Percentiles rank a stretch among this genome's conserved stretches.
These are phyloP conservation scores for Geotrichum aggregatum DNA, from an alignment of 1,139 yeast genomes.

Conservation along the genomic window DNA sequence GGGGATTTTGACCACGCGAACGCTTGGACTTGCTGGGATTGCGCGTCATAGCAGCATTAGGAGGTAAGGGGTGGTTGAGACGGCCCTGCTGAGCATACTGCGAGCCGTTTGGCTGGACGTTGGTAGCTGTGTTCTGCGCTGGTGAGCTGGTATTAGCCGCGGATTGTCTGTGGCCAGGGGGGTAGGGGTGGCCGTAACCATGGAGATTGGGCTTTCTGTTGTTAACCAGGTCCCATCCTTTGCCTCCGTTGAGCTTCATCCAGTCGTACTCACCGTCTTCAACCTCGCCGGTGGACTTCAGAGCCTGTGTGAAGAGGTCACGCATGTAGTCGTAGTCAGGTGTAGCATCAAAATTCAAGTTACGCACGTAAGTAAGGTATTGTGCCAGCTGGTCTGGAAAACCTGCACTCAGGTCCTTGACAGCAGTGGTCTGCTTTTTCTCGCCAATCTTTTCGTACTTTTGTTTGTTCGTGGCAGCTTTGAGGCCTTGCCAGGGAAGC, in stretches of 20 bases:
- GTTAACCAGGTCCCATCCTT: slow-evolving; percentile 83
- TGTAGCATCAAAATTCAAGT: slow-evolving; percentile 82
- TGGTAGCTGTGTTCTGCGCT: neutral
- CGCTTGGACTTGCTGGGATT: slow-evolving; percentile 36
- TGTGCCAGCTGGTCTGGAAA: slow-evolving; percentile 85
- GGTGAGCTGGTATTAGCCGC: slow-evolving; percentile 1
- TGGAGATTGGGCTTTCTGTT: slow-evolving; percentile 86
- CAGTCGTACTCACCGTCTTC: slow-evolving; percentile 92
- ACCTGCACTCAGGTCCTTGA: slow-evolving; percentile 71
- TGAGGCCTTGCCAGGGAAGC: slow-evolving; percentile 97
- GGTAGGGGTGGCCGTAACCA: slow-evolving; percentile 77
- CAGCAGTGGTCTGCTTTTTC: slow-evolving; percentile 81
- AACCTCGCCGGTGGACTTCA: slow-evolving; percentile 63
- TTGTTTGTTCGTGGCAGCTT: slow-evolving; percentile 96
- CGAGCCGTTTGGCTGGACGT: neutral
- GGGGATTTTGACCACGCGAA: slow-evolving; percentile 23
- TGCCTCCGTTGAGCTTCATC: slow-evolving; percentile 87
- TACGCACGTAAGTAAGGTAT: slow-evolving; percentile 77
- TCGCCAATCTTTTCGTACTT: slow-evolving; percentile 96
- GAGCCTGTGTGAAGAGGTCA: slow-evolving; percentile 66
- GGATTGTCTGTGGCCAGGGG: slow-evolving; percentile 38
- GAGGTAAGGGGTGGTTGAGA: slow-evolving; percentile 29
- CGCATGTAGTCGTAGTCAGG: slow-evolving; percentile 90
- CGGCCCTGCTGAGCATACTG: slow-evolving; percentile 23
- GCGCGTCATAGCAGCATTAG: slow-evolving; percentile 35